Evolutionary conservation across 768 basidiomycete genomes (phyloP).

Genomic region (Boletus tomentosulus): DNA sequence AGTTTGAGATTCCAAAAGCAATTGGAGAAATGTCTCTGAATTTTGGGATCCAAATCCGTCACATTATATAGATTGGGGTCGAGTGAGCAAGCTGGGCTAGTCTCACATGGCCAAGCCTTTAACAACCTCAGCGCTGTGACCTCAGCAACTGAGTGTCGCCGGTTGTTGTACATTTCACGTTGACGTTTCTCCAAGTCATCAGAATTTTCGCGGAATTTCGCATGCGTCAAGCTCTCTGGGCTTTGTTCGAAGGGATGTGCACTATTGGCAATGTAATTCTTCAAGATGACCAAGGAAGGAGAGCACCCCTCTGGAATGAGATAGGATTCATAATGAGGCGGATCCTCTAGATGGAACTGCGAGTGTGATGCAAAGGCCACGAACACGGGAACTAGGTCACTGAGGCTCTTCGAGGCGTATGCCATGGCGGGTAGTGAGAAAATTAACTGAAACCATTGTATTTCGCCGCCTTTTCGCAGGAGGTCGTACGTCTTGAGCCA

Average conservation of each 20-base stretch:
- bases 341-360: conserved; percentile 5
- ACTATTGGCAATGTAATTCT: neutral
- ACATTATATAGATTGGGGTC: neutral
- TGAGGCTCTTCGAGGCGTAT: conserved; percentile 16
- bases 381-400: conserved; percentile 22
- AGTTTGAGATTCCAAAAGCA: neutral
- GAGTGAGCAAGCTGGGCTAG: neutral
- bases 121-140: neutral
- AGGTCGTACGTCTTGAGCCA: conserved; percentile 28
- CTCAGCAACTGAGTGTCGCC: neutral
- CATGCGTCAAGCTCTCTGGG: neutral
- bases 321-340: conserved; percentile 11
- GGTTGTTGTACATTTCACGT: neutral
- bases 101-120: neutral
- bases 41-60: neutral
- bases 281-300: neutral
- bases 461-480: conserved; percentile 10
- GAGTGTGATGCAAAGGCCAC: conserved; percentile 27
- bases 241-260: neutral
- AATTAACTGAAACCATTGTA: conserved; percentile 17
- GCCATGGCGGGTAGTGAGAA: conserved; percentile 30
- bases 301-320: neutral
- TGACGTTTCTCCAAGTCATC: neutral
- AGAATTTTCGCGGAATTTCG: neutral
- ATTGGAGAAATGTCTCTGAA: neutral